A percentile compares a stretch with the other conserved stretches of the same genome.
Evolutionary conservation across 2,329 filamentous ascomycete genomes (phyloP).

Genomic region (Colletotrichum spaethianum): DNA sequence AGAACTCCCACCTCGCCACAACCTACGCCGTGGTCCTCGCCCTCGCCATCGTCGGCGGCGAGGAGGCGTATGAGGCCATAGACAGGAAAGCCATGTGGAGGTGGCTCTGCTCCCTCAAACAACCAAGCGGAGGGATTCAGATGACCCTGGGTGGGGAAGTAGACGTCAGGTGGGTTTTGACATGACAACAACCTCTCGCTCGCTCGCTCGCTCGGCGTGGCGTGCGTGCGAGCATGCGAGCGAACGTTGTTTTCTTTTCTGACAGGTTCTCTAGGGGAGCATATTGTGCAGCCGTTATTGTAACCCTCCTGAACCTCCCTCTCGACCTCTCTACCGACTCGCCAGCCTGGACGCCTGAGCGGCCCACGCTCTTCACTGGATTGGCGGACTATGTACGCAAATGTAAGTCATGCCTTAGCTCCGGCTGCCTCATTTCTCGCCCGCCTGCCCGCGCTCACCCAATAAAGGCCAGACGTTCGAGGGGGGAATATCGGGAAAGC

Average conservation of each 20-base stretch:
- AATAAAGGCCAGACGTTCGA: constrained; percentile 88
- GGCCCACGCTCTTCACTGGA: constrained; percentile 76
- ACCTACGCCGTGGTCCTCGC: constrained; percentile 89
- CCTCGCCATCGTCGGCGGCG: constrained; percentile 82
- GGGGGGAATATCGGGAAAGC: constrained; percentile 90
- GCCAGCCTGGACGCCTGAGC: constrained; percentile 74
- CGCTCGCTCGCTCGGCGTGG: constrained; percentile 1
- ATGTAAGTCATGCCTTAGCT: constrained; percentile 70
- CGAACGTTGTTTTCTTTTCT: constrained; percentile 18
- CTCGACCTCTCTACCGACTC: constrained; percentile 82
- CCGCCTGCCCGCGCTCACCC: constrained; percentile 12
- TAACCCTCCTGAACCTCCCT: constrained; percentile 87
- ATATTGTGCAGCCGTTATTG: constrained; percentile 89
- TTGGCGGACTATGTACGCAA: constrained; percentile 84
- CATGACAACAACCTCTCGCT: background rate
- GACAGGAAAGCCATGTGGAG: constrained; percentile 91
- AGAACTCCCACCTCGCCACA: constrained; percentile 88
- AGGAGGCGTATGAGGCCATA: constrained; percentile 80
- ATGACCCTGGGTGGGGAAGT: constrained; percentile 90
- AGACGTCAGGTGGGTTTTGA: constrained; percentile 80
- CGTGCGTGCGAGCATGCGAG: background rate
- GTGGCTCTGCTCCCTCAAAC: constrained; percentile 90
- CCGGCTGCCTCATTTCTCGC: constrained; percentile 17
- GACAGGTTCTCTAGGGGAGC: constrained; percentile 74
- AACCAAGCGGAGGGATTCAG: constrained; percentile 89